Conservation (phyloP, 495 filamentous ascomycete genomes). For the Durotheca rogersii region DNA sequence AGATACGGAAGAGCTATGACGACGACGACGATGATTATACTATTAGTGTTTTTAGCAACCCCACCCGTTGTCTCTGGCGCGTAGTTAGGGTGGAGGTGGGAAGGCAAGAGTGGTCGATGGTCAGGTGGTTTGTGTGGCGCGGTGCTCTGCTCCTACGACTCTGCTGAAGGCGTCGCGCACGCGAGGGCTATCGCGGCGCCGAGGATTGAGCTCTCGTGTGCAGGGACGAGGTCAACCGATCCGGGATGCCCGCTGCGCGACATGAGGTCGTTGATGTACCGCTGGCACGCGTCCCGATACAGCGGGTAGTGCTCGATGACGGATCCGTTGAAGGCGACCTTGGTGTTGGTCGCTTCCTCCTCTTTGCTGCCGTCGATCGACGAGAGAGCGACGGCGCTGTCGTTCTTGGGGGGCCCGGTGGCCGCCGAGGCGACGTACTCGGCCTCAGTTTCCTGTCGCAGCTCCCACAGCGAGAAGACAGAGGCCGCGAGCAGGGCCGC, state of each 20-base stretch:
- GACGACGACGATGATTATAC: too few species aligned
- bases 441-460: slow-evolving; percentile 53
- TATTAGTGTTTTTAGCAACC: too few species aligned
- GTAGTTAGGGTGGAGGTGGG: too few species aligned
- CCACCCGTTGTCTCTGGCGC: too few species aligned
- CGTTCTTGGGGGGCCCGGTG: slow-evolving; percentile 18
- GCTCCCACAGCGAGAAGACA: slow-evolving; percentile 61
- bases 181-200: slow-evolving; percentile 63
- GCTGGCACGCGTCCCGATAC: slow-evolving; percentile 53
- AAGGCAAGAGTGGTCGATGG: too few species aligned
- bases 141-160: slow-evolving; percentile 8
- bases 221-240: slow-evolving; percentile 53
- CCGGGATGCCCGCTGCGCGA: slow-evolving; percentile 30
- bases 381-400: slow-evolving; percentile 16
- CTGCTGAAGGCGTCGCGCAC: slow-evolving; percentile 36
- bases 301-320: slow-evolving; percentile 66
- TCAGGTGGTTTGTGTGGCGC: too few species aligned
- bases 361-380: slow-evolving; percentile 24
- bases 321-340: slow-evolving; percentile 63
- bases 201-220: slow-evolving; percentile 61
- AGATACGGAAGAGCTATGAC: too few species aligned
- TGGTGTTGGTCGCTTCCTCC: slow-evolving; percentile 35
- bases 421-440: slow-evolving; percentile 14
- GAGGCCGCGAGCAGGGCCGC: slow-evolving; percentile 63
- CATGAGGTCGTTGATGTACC: slow-evolving; percentile 52